These are phyloP conservation scores for Copromyces sp. DNA, from an alignment of 495 filamentous ascomycete species.

Conservation along the genomic window DNA sequence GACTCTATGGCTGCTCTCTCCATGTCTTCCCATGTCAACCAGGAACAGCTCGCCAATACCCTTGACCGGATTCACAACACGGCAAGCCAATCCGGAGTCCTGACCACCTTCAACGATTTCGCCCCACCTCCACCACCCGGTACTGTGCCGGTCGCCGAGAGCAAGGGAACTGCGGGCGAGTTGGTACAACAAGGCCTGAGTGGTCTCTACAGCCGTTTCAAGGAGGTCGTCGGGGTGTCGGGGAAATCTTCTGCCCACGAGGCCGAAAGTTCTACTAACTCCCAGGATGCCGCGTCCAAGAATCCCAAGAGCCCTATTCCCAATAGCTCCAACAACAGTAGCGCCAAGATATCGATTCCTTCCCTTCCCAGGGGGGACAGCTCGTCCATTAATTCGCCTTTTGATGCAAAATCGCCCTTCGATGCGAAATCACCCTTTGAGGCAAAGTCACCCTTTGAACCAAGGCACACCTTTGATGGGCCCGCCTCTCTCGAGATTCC, in stretches of 20 bases:
- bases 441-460: not conserved
- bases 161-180: conserved; percentile 58
- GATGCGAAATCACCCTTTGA: not conserved
- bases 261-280: conserved; percentile 21
- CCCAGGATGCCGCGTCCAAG: conserved; percentile 25
- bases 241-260: conserved; percentile 47
- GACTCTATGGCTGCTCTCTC: conserved; percentile 57
- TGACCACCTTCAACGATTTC: conserved; percentile 88
- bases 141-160: conserved; percentile 45
- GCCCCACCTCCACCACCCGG: conserved; percentile 43
- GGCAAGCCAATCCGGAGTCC: conserved; percentile 64
- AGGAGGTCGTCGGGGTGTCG: conserved; percentile 59
- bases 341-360: conserved; percentile 26
- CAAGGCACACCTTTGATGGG: not conserved
- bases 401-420: conserved; percentile 3
- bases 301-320: conserved; percentile 18
- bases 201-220: conserved; percentile 73
- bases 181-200: conserved; percentile 71
- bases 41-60: conserved; percentile 57
- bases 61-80: conserved; percentile 78
- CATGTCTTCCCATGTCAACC: conserved; percentile 47
- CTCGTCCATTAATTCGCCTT: conserved; percentile 23
- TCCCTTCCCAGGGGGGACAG: conserved; percentile 27
- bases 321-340: conserved; percentile 23
- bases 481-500: not conserved